Conservation (phyloP, 805 yeast species). For the Ogataea paradorogensis region DNA sequence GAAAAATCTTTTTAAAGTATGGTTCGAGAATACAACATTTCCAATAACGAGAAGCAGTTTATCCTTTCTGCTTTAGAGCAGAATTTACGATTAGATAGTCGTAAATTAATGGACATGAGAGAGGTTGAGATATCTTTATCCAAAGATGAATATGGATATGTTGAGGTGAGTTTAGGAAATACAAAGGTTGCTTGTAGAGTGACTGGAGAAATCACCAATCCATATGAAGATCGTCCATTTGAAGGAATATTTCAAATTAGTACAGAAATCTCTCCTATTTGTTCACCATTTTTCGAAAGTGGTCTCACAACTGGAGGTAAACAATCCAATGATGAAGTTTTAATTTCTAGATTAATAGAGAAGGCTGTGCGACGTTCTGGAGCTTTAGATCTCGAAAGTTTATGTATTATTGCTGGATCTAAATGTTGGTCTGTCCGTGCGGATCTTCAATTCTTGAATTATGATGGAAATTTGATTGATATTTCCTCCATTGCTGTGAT, state of each 20-base stretch:
- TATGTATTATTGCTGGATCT: constrained; percentile 87
- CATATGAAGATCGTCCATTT: constrained; percentile 88
- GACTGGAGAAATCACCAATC: constrained; percentile 71
- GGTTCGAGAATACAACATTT: constrained; percentile 61
- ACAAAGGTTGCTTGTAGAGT: constrained; percentile 72
- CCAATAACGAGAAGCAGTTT: constrained; percentile 62
- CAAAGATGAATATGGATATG: constrained; percentile 68
- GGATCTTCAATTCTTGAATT: constrained; percentile 83
- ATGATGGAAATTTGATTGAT: constrained; percentile 92
- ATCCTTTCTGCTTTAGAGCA: constrained; percentile 60
- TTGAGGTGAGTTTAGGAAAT: constrained; percentile 71
- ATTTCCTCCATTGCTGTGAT: constrained; percentile 88
- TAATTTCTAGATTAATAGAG: constrained; percentile 80
- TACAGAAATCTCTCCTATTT: constrained; percentile 88
- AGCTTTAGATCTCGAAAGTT: constrained; percentile 84
- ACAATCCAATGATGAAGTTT: constrained; percentile 74
- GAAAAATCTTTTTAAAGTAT: constrained; percentile 32
- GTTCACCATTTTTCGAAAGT: constrained; percentile 78
- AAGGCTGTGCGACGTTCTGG: constrained; percentile 88
- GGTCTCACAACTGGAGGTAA: constrained; percentile 38
- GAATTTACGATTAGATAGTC: constrained; percentile 65
- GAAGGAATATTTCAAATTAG: constrained; percentile 85
- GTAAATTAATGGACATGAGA: constrained; percentile 62
- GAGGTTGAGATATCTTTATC: constrained; percentile 63
- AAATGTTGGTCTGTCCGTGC: constrained; percentile 91